Evolutionary conservation across 495 filamentous ascomycete species (phyloP).

Genomic region (Amorphotheca resinae): DNA sequence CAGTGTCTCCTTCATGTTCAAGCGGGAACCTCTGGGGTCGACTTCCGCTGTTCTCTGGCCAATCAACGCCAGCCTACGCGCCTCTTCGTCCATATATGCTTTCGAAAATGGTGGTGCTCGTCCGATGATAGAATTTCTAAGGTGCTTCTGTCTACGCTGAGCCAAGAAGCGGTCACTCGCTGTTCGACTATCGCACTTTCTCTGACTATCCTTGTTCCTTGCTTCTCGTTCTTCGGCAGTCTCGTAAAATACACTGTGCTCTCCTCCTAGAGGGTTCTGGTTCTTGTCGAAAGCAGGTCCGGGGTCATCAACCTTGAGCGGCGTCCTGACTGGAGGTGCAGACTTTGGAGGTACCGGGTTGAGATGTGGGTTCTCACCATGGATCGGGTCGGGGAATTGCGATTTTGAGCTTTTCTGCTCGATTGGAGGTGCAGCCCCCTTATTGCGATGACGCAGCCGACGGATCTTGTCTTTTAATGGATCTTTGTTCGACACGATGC

Average conservation of each 20-base stretch:
- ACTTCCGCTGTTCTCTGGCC: neutral
- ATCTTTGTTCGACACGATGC: neutral
- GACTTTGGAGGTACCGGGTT: neutral
- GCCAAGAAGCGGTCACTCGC: neutral
- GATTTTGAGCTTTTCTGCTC: neutral
- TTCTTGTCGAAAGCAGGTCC: neutral
- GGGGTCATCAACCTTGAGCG: neutral
- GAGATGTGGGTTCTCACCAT: neutral
- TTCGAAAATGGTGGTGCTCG: constrained; percentile 3
- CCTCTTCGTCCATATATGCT: neutral
- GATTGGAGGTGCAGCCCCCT: neutral
- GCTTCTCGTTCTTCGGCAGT: neutral
- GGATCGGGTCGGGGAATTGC: neutral
- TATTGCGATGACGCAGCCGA: neutral
- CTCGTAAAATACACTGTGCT: neutral
- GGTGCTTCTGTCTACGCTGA: neutral
- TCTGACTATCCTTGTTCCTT: neutral
- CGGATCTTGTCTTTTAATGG: neutral
- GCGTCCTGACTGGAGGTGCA: neutral
- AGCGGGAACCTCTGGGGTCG: neutral
- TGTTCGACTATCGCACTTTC: neutral
- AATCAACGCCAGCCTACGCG: neutral
- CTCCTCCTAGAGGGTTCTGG: neutral
- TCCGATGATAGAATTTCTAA: constrained; percentile 1
- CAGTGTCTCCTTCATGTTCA: neutral